Base-by-base conservation (phyloP, 768 basidiomycete genomes). In the Mycena floridula region DNA sequence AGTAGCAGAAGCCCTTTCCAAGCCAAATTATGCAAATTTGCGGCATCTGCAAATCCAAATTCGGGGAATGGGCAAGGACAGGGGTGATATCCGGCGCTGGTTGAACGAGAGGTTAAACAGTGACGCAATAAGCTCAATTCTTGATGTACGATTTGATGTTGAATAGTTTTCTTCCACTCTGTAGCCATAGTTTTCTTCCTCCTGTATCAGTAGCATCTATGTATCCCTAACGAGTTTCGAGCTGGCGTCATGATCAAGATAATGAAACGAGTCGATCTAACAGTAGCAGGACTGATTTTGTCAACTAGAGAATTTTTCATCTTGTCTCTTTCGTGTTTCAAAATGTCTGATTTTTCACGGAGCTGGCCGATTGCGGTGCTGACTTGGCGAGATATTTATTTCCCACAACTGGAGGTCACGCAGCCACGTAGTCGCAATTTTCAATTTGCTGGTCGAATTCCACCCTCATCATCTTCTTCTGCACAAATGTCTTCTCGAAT, bases 401-500 rank as follows among this genome's bases (percentile, higher is more conserved):
- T n/a, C n/a, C n/a, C n/a, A n/a, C n/a, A n/a, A n/a, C n/a, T n/a
- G n/a, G n/a, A n/a, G n/a, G n/a, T n/a, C n/a, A 32, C 9, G 28
- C 28, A 22, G 38, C n/a, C 38, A 39, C 18, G 38, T 39, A 15
- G 38, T 39, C n/a, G n/a, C n/a, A n/a, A n/a, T n/a, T n/a, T n/a
- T n/a, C n/a, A 39, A 15, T 39, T 39, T 69, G 15, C 25, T 15
- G 30, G 27, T 66, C 64, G 47, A 54, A 50, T 49, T 68, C 66
- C 61, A 63, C 69, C 64, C 38, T 53, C 26, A 18, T 47, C 30
- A 23, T 24, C 9, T 22, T 43, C 35, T 57, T 50, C 39, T n/a
- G n/a, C n/a, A n/a, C n/a, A n/a, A 59, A 89, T 89, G 86, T 75
- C 85, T 57, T 85, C 86, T 55, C 82, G 88, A 63, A 89, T 90